Base-by-base conservation (phyloP, 192 early-diverging fungal species). In the Phlyctochytrium planicorne region DNA sequence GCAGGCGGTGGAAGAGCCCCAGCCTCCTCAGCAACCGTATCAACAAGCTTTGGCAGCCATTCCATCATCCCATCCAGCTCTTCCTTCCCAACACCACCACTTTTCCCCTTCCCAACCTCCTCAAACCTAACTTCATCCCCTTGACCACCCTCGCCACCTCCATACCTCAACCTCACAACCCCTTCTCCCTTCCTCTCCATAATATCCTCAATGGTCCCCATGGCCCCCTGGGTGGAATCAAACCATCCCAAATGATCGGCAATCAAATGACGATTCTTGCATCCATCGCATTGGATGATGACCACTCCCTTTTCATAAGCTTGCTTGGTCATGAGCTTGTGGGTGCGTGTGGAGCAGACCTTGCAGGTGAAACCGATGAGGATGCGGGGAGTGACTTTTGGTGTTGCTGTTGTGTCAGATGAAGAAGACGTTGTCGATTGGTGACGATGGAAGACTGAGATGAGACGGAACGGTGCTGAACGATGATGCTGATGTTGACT, bases 201-300 rank as follows among this genome's bases (percentile, higher is more conserved):
- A 63, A 96, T 79, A 55, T 94, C 88, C 73, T 96, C 92, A 35
- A 98, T 82, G 14, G 84, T 95, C 81, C 93, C 73, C 78, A 79
- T 77, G 35, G 73, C 69, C n/a, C 40, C 33, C 31, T 59, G 32
- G 25, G 50, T 50, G 37, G 66, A 55, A 50, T 85, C 78, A 65
- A 93, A 98, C 96, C 96, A 98, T 0, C 95, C 97, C 55, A 97
- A 74, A 81, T 99, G 91, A 71, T 99, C 97, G 0, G 97, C 97
- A 77, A 99, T 97, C 60, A 99, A 71, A 73, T 99, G 97, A 16
- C 87, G 79, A 68, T 91, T 94, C 70, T 90, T 83, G 82, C 97
- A 99, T 14, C 81, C 81, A 33, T 94, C 90, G 72, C 96, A 99
- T 71, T 89, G 85, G 59, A 98, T 95, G 60, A 99, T 83, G 14